A percentile compares a stretch with the other conserved stretches of the same genome.
These are phyloP conservation scores for Dioszegia hungarica DNA, from an alignment of 768 basidiomycete species.

Conservation along the genomic window DNA sequence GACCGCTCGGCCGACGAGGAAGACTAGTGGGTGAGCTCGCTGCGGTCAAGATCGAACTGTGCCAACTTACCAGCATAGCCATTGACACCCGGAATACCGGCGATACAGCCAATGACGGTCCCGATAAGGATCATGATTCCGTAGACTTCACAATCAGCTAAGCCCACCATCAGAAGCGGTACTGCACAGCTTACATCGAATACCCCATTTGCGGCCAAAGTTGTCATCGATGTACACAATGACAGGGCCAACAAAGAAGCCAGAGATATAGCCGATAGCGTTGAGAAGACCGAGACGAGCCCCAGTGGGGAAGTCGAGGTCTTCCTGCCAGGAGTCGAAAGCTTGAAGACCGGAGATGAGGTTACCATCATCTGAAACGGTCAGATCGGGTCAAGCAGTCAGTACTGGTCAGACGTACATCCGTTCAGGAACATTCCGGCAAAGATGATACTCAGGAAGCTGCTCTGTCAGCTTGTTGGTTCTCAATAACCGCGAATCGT, in stretches of 20 bases:
- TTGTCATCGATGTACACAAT: conserved; percentile 48
- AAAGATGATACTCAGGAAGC: conserved; percentile 49
- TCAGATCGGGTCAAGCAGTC: not conserved
- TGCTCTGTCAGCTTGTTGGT: conserved; percentile 9
- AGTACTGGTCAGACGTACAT: conserved; percentile 29
- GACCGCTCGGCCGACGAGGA: conserved; percentile 43
- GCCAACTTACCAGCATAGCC: conserved; percentile 45
- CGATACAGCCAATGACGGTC: conserved; percentile 47
- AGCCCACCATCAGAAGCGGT: not conserved
- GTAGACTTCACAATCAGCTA: conserved; percentile 39
- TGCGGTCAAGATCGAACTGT: not conserved
- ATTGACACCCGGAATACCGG: conserved; percentile 45
- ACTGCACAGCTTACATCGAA: conserved; percentile 43
- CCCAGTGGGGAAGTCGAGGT: conserved; percentile 43
- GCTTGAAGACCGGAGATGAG: conserved; percentile 49
- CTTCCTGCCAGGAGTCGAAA: conserved; percentile 46
- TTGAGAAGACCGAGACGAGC: conserved; percentile 47
- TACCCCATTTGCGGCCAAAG: conserved; percentile 50
- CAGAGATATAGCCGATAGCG: conserved; percentile 45
- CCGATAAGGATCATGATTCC: conserved; percentile 46
- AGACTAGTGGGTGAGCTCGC: conserved; percentile 23
- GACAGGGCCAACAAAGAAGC: conserved; percentile 47
- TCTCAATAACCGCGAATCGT: not conserved
- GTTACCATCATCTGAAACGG: conserved; percentile 42
- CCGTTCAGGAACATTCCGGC: conserved; percentile 50